Evolutionary conservation across 805 yeast genomes (phyloP).

Genomic region (Teunomyces panamensis): DNA sequence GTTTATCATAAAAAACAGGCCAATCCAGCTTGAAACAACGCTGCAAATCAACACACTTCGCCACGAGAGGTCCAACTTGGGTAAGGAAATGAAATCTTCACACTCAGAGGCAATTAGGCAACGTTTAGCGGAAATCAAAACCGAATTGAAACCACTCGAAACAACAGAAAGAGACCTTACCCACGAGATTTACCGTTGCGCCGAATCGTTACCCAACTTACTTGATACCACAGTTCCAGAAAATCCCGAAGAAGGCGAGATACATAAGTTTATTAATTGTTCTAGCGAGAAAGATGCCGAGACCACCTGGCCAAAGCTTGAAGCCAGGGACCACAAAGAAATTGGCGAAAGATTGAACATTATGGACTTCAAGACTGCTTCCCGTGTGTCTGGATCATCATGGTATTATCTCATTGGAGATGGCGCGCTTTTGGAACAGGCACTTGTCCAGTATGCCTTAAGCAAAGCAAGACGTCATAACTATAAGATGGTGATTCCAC

Average conservation of each 20-base stretch:
- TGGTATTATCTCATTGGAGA: slow-evolving; percentile 84
- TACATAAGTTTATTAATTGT: slow-evolving; percentile 55
- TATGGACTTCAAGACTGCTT: slow-evolving; percentile 68
- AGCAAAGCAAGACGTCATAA: slow-evolving; percentile 63
- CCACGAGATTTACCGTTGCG: slow-evolving; percentile 32
- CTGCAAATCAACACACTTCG: slow-evolving; percentile 24
- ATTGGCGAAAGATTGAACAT: slow-evolving; percentile 69
- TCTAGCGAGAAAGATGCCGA: slow-evolving; percentile 26
- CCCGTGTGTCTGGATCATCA: slow-evolving; percentile 76
- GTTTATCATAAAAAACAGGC: slow-evolving; percentile 24
- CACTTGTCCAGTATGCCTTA: slow-evolving; percentile 77
- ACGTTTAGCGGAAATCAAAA: slow-evolving; percentile 23
- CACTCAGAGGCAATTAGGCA: slow-evolving; percentile 11
- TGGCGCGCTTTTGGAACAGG: slow-evolving; percentile 88
- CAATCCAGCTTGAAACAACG: slow-evolving; percentile 19
- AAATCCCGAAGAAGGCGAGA: slow-evolving; percentile 37
- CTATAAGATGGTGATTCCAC: slow-evolving; percentile 73
- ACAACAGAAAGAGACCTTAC: slow-evolving; percentile 25
- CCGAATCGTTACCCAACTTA: slow-evolving; percentile 62
- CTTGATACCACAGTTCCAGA: slow-evolving; percentile 47
- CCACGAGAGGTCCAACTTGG: slow-evolving; percentile 25
- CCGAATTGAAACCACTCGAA: slow-evolving; percentile 26
- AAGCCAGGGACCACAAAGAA: slow-evolving; percentile 55
- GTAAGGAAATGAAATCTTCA: slow-evolving; percentile 18
- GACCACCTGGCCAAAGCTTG: slow-evolving; percentile 8